A percentile compares a stretch with the other conserved stretches of the same genome.
phyloP scores from a whole-genome alignment of 768 basidiomycete species.

The Clitopilus hobsonii region DNA sequence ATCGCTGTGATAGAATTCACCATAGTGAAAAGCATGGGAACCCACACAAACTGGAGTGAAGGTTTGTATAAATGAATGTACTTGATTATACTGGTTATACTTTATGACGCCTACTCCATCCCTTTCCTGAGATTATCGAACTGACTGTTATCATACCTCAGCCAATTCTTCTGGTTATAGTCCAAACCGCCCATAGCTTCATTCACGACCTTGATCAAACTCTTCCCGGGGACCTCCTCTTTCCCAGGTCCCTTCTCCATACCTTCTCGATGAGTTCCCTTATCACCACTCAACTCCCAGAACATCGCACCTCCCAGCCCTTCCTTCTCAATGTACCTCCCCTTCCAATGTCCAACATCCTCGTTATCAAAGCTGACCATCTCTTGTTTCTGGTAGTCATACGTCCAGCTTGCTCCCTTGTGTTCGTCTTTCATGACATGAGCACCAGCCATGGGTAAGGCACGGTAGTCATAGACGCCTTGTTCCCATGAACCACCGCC shows the following conservation, averaged over 20 bases:
- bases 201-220: slow-evolving; percentile 71
- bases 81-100: too few relatives aligned
- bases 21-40: too few relatives aligned
- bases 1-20: too few relatives aligned
- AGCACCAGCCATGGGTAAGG: slow-evolving; percentile 73
- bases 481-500: slow-evolving; percentile 91
- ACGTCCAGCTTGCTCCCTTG: slow-evolving; percentile 76
- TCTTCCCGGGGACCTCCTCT: slow-evolving; percentile 62
- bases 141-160: slow-evolving; percentile 69
- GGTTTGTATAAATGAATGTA: too few relatives aligned
- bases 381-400: slow-evolving; percentile 69
- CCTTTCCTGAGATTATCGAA: slow-evolving; percentile 78
- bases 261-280: slow-evolving; percentile 58
- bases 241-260: slow-evolving; percentile 77
- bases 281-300: slow-evolving; percentile 91
- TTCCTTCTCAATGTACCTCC: slow-evolving; percentile 71
- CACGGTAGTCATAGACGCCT: slow-evolving; percentile 91
- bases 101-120: slow-evolving; percentile 43
- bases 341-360: slow-evolving; percentile 66
- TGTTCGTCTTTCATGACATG: slow-evolving; percentile 61
- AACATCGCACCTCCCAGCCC: slow-evolving; percentile 91
- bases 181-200: slow-evolving; percentile 77
- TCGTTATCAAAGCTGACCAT: slow-evolving; percentile 83
- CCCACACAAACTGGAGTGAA: too few relatives aligned
- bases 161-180: slow-evolving; percentile 62